Evolutionary conservation across 768 basidiomycete genomes (phyloP).

Genomic region (Asterophora lycoperdoides): DNA sequence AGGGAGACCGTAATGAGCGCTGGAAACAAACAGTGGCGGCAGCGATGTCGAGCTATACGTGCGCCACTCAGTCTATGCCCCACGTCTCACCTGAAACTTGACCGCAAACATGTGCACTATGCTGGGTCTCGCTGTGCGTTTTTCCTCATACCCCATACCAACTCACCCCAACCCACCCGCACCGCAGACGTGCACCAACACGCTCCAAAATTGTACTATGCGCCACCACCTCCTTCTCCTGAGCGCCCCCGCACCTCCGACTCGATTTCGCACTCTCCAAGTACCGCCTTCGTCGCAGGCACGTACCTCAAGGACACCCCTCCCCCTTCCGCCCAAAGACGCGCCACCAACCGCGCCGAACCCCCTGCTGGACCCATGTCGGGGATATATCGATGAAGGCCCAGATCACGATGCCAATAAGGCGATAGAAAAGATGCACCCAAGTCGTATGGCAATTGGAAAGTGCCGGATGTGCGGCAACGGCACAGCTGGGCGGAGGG

Average conservation of each 20-base stretch:
- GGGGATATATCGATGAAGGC: conserved; percentile 98
- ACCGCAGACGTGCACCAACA: conserved; percentile 73
- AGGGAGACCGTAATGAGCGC: no score
- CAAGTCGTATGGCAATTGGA: no score
- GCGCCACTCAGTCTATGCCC: conserved; percentile 21
- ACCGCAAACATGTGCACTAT: no score
- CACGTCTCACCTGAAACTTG: no score
- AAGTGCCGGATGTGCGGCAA: no score
- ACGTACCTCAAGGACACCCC: conserved; percentile 85
- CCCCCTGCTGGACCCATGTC: conserved; percentile 97
- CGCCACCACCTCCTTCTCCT: conserved; percentile 74
- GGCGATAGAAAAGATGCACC: no score
- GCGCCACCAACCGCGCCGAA: conserved; percentile 61
- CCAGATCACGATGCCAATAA: no score
- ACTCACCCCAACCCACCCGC: no score
- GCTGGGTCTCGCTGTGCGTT: conserved; percentile 66
- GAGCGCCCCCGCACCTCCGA: conserved; percentile 67
- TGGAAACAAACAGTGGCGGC: neutral
- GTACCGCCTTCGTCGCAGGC: conserved; percentile 67
- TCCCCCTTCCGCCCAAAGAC: conserved; percentile 66
- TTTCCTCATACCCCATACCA: no score
- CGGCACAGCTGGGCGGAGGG: no score
- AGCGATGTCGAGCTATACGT: conserved; percentile 43
- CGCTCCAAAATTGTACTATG: conserved; percentile 86
- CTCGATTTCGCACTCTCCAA: conserved; percentile 71